Evolutionary conservation across 2,329 filamentous ascomycete genomes (phyloP).

Genomic region (Epichloe brachyelytri): DNA sequence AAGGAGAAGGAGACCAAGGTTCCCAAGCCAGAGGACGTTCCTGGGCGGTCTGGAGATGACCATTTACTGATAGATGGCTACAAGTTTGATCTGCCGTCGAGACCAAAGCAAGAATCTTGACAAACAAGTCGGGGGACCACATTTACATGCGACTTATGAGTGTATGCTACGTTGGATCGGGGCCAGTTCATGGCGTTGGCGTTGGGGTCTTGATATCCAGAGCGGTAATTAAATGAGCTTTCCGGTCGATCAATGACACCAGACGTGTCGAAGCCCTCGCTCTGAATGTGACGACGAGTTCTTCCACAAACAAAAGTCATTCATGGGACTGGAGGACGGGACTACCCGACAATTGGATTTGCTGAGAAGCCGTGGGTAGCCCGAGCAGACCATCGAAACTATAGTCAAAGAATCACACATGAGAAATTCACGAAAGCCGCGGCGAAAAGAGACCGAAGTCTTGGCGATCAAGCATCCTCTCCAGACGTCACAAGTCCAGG

Average conservation of each 20-base stretch:
- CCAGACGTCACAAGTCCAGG: slow-evolving; percentile 27
- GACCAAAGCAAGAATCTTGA: slow-evolving; percentile 2
- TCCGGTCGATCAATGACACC: too few species aligned
- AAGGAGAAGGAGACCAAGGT: slow-evolving; percentile 32
- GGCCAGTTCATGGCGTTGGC: background rate
- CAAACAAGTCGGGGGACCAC: background rate
- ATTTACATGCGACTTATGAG: background rate
- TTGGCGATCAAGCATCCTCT: slow-evolving; percentile 92
- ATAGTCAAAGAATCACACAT: background rate
- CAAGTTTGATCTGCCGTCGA: slow-evolving; percentile 23
- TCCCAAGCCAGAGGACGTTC: slow-evolving; percentile 12
- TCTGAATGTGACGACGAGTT: background rate
- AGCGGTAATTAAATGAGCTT: too few species aligned
- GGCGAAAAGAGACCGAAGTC: slow-evolving; percentile 2
- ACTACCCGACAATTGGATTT: too few species aligned
- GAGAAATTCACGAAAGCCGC: background rate
- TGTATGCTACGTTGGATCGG: background rate
- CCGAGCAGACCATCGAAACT: background rate
- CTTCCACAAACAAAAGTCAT: background rate
- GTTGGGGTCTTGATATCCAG: background rate
- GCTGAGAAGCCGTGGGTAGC: too few species aligned
- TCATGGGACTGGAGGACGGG: background rate
- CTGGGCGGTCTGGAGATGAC: slow-evolving; percentile 20
- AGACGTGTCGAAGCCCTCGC: background rate
- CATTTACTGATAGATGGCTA: slow-evolving; percentile 40